Evolutionary conservation across 2,329 filamentous ascomycete genomes (phyloP).

Genomic region (Pestalotiopsis sp.): DNA sequence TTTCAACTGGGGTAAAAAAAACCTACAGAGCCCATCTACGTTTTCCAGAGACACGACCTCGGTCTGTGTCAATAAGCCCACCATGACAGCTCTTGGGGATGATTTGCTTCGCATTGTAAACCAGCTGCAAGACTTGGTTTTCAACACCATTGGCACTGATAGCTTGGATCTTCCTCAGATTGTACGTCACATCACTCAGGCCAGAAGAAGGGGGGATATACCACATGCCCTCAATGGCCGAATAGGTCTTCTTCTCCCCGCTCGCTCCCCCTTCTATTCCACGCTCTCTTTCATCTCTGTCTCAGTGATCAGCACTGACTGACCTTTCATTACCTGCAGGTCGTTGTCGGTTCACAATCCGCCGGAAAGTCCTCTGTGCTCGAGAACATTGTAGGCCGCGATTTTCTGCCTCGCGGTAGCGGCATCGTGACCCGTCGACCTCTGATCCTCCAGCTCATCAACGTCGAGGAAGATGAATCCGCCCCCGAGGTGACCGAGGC

Average conservation of each 20-base stretch:
- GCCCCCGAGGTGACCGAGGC: slow-evolving; percentile 66
- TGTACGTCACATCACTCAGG: slow-evolving; percentile 56
- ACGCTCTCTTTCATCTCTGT: not conserved
- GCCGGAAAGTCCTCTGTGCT: slow-evolving; percentile 98
- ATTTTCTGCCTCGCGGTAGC: slow-evolving; percentile 93
- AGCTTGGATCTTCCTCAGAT: slow-evolving; percentile 97
- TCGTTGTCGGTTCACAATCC: slow-evolving; percentile 97
- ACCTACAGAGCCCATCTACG: not conserved
- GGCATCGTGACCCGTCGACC: slow-evolving; percentile 95
- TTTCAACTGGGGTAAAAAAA: not conserved
- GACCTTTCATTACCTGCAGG: slow-evolving; percentile 50
- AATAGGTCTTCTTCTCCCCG: not conserved
- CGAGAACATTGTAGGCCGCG: slow-evolving; percentile 96
- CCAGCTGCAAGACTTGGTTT: slow-evolving; percentile 97
- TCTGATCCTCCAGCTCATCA: slow-evolving; percentile 97
- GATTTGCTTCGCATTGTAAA: slow-evolving; percentile 95
- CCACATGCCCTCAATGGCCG: too few species aligned
- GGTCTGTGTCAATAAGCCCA: slow-evolving; percentile 5
- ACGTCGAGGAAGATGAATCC: slow-evolving; percentile 77
- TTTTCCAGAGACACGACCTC: slow-evolving; percentile 4
- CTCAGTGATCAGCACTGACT: slow-evolving; percentile 17
- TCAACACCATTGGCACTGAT: slow-evolving; percentile 99
- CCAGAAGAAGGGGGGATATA: not conserved
- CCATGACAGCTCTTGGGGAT: slow-evolving; percentile 93
- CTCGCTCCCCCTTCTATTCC: slow-evolving; percentile 4